These are phyloP conservation scores for Cutaneotrichosporon cutaneum DNA, from an alignment of 1,284 basidiomycete species.

Conservation along the genomic window DNA sequence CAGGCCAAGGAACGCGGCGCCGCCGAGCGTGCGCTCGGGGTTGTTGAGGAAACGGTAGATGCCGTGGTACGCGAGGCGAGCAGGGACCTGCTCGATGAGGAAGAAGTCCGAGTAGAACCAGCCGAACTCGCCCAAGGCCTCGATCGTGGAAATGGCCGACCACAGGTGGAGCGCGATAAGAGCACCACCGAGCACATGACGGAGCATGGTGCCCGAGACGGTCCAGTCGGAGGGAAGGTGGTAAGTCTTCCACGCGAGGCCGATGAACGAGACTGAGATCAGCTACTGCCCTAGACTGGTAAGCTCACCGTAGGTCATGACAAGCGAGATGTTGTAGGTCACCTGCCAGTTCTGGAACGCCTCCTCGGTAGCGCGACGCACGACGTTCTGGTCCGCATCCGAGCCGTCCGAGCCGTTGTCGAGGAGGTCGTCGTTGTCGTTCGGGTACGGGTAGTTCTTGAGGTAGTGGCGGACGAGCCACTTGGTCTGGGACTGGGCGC, in stretches of 20 bases:
- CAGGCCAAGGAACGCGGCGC: constrained; percentile 90
- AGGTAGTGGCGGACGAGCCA: constrained; percentile 92
- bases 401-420: constrained; percentile 67
- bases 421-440: constrained; percentile 63
- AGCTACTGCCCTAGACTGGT: constrained; percentile 42
- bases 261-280: constrained; percentile 68
- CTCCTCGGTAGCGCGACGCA: constrained; percentile 75
- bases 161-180: constrained; percentile 86
- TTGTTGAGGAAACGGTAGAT: constrained; percentile 97
- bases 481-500: constrained; percentile 79
- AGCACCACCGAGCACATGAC: constrained; percentile 81
- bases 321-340: constrained; percentile 86
- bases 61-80: constrained; percentile 89
- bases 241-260: constrained; percentile 85
- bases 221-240: constrained; percentile 77
- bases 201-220: constrained; percentile 80
- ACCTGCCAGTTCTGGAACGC: constrained; percentile 94
- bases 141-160: constrained; percentile 84
- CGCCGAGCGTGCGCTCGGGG: constrained; percentile 87
- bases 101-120: constrained; percentile 99
- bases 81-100: constrained; percentile 82
- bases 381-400: constrained; percentile 44
- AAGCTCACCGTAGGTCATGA: constrained; percentile 81
- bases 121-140: constrained; percentile 89
- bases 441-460: constrained; percentile 81